Evolutionary conservation across 306 rosid species (phyloP).

Genomic region (Parietaria judaica): DNA sequence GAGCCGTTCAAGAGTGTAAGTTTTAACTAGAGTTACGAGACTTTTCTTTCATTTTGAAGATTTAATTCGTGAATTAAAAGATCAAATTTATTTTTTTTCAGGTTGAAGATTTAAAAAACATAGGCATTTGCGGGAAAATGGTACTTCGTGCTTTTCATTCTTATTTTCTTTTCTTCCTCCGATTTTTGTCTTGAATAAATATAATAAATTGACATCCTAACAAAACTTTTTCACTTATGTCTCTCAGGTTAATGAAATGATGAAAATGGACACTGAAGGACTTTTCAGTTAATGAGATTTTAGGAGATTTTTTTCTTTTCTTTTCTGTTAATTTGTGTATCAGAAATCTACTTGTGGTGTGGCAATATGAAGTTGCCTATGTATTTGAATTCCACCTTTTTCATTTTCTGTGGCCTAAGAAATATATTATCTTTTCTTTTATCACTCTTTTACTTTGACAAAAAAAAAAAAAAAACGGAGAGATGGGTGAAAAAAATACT

Average conservation of each 20-base stretch:
- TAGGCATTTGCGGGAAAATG: slow-evolving; percentile 80
- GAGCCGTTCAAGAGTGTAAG: slow-evolving; percentile 79
- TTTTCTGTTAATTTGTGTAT: background rate
- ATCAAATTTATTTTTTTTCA: slow-evolving; percentile 14
- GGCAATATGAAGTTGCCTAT: slow-evolving; percentile 40
- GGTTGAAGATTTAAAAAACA: slow-evolving; percentile 74
- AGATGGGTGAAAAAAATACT: too few species aligned
- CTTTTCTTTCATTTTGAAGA: background rate
- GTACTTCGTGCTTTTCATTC: slow-evolving; percentile 22
- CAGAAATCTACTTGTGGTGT: slow-evolving; percentile 1
- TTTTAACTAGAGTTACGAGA: background rate
- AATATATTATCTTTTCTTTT: background rate
- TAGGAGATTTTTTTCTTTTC: background rate
- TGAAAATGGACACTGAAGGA: slow-evolving; percentile 50
- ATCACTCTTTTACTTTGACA: too few species aligned
- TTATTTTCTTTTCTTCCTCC: background rate
- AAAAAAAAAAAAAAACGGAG: too few species aligned
- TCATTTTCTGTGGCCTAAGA: background rate
- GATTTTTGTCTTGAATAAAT: background rate
- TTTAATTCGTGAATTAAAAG: background rate
- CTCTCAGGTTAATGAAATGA: slow-evolving; percentile 45
- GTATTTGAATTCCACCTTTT: background rate
- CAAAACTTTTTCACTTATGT: slow-evolving; percentile 4
- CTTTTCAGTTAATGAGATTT: slow-evolving; percentile 37
- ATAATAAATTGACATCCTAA: background rate